These are phyloP conservation scores for Rhodotorula sp. DNA, from an alignment of 1,284 basidiomycete genomes.

Conservation along the genomic window DNA sequence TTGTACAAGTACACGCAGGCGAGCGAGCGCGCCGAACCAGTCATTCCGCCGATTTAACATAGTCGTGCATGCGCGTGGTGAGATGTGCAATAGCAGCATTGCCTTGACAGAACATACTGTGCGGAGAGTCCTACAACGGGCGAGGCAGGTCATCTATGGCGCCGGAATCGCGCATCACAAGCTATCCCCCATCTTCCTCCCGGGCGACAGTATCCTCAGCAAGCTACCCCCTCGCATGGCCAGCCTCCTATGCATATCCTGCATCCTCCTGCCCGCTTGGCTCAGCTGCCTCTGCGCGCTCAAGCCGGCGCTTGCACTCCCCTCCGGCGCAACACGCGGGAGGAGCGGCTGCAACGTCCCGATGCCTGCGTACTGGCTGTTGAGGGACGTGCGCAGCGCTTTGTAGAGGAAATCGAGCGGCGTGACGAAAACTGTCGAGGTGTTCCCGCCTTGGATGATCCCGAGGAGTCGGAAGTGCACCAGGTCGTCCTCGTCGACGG, in stretches of 20 bases:
- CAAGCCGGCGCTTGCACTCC: neutral
- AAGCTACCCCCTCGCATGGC: too few relatives aligned
- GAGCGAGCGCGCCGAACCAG: slow-evolving; percentile 12
- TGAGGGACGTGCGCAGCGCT: neutral
- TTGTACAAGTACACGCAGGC: slow-evolving; percentile 55
- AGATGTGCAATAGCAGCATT: neutral
- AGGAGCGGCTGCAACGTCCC: neutral
- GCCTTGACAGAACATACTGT: neutral
- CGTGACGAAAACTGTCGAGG: neutral
- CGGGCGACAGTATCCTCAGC: too few relatives aligned
- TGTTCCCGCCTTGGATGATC: neutral
- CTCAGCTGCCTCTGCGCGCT: too few relatives aligned
- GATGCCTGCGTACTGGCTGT: neutral
- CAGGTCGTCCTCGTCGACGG: neutral
- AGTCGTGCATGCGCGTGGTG: neutral
- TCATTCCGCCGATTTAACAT: slow-evolving; percentile 12
- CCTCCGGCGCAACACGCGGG: neutral
- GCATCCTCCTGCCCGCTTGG: neutral
- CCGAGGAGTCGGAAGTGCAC: neutral
- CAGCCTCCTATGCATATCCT: too few relatives aligned
- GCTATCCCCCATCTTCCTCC: too few relatives aligned
- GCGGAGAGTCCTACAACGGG: neutral
- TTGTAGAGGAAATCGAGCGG: neutral
- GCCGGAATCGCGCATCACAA: too few relatives aligned
- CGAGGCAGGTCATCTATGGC: too few relatives aligned